Evolutionary conservation across 306 rosid species (phyloP).

Genomic region (Acacia confusa): DNA sequence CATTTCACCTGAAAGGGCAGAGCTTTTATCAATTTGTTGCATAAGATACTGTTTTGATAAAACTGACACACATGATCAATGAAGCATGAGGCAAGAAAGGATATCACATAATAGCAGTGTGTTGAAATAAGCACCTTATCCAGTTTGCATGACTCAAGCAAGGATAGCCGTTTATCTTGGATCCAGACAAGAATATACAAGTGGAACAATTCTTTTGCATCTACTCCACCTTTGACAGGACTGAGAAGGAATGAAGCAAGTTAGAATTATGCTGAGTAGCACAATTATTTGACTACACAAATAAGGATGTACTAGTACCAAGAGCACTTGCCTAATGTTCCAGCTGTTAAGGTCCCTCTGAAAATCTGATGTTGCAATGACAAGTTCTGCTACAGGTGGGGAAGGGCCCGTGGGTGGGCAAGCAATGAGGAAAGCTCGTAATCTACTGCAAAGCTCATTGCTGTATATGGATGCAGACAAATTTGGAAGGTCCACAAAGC

Average conservation of each 20-base stretch:
- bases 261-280: conserved; percentile 15
- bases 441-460: conserved; percentile 81
- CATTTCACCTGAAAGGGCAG: conserved; percentile 82
- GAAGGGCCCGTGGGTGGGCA: conserved; percentile 92
- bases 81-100: conserved; percentile 12
- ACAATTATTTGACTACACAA: conserved; percentile 5
- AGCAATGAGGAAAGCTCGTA: conserved; percentile 90
- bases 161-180: conserved; percentile 78
- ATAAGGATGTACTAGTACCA: conserved; percentile 12
- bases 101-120: conserved; percentile 15
- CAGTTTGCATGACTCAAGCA: conserved; percentile 89
- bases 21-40: conserved; percentile 28
- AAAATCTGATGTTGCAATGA: conserved; percentile 93
- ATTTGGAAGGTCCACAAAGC: conserved; percentile 94
- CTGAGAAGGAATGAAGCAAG: conserved; percentile 45
- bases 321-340: conserved; percentile 59
- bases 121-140: conserved; percentile 69
- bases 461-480: conserved; percentile 89
- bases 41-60: conserved; percentile 16
- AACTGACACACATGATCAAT: background rate
- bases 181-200: conserved; percentile 94
- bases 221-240: conserved; percentile 87
- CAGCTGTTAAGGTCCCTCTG: conserved; percentile 83
- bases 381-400: conserved; percentile 89
- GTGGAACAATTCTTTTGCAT: conserved; percentile 96